A percentile compares a stretch with the other conserved stretches of the same genome.
phyloP scores from a whole-genome alignment of 1,139 yeast species.

The Yamadazyma membranifaciens region DNA sequence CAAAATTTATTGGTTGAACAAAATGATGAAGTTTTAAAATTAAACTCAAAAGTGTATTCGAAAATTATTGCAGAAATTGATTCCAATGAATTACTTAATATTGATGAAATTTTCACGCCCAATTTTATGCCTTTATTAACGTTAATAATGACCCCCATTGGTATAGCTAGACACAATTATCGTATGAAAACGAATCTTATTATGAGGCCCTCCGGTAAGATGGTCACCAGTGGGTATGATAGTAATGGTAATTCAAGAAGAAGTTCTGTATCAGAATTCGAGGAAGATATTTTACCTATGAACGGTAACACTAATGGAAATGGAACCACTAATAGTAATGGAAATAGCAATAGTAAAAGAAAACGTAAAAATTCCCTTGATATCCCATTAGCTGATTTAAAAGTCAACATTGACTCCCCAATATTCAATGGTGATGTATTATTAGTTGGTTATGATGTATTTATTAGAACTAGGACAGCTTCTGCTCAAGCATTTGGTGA shows the following conservation, averaged over 20 bases:
- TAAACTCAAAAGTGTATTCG: conserved; percentile 65
- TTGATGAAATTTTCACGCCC: conserved; percentile 48
- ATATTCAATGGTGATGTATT: conserved; percentile 89
- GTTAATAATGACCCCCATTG: conserved; percentile 88
- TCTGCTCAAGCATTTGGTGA: conserved; percentile 79
- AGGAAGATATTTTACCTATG: conserved; percentile 15
- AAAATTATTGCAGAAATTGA: conserved; percentile 50
- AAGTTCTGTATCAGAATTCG: conserved; percentile 14
- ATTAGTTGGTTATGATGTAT: conserved; percentile 72
- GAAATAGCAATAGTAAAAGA: conserved; percentile 16
- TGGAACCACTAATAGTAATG: conserved; percentile 15
- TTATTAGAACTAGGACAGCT: conserved; percentile 72
- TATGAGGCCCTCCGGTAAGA: conserved; percentile 76
- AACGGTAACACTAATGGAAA: conserved; percentile 4
- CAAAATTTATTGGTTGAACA: conserved; percentile 92
- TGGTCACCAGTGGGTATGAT: conserved; percentile 21
- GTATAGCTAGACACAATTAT: conserved; percentile 85
- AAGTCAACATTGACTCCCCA: conserved; percentile 89
- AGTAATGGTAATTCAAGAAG: conserved; percentile 23
- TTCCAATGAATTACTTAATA: conserved; percentile 26
- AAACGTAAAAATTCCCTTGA: conserved; percentile 42
- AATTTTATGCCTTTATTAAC: conserved; percentile 65
- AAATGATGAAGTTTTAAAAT: conserved; percentile 64
- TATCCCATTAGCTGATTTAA: conserved; percentile 53
- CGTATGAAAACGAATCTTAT: conserved; percentile 75